Evolutionary conservation across 345 rosid species (phyloP).

Genomic region (Syzygium grande): DNA sequence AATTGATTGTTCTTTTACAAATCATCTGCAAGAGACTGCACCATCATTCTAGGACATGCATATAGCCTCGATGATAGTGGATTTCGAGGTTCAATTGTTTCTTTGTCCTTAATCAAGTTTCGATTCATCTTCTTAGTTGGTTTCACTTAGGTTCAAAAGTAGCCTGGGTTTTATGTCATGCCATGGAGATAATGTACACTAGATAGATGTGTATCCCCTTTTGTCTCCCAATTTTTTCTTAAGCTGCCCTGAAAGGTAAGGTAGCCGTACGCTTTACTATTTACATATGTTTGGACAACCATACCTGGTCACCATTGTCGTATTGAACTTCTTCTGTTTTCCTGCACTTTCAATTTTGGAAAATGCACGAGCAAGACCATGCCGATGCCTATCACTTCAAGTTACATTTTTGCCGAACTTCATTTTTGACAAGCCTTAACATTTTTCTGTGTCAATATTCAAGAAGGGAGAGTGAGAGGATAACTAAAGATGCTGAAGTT

Average conservation of each 20-base stretch:
- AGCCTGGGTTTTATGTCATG: neutral
- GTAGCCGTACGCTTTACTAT: neutral
- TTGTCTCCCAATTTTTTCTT: neutral
- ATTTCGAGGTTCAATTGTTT: neutral
- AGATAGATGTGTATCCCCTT: neutral
- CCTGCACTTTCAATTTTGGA: neutral
- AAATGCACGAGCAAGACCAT: neutral
- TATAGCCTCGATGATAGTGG: neutral
- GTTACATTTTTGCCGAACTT: neutral
- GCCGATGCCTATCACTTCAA: neutral
- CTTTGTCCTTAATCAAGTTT: neutral
- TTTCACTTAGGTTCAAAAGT: neutral
- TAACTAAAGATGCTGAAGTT: neutral
- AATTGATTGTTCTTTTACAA: neutral
- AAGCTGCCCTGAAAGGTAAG: neutral
- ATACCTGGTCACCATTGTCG: neutral
- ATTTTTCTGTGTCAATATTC: neutral
- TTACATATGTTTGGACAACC: neutral
- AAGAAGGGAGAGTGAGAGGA: neutral
- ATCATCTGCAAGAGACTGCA: neutral
- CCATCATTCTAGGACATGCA: neutral
- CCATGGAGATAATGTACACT: neutral
- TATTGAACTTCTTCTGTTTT: neutral
- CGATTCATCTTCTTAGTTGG: neutral
- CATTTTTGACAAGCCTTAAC: neutral